Base-by-base conservation (phyloP, 192 early-diverging fungal species). In the Podila minutissima region DNA sequence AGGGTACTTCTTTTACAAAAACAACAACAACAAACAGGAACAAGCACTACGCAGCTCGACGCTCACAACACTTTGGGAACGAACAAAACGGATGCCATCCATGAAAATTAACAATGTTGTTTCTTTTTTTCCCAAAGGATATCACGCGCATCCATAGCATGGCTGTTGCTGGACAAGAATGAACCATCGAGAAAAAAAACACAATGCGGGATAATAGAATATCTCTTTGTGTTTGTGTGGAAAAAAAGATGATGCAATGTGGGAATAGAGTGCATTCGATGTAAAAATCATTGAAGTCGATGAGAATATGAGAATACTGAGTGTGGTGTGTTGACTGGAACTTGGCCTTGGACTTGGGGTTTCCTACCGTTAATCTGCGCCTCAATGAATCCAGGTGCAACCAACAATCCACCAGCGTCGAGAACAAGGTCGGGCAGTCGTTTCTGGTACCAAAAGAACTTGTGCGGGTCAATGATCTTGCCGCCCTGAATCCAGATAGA, bases 301-400 rank as follows among this genome's bases (percentile, higher is more conserved):
- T 3, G 29, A 32, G 17, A 62, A 32, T 33, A 33, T 3, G 29
- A 32, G 17, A 62, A 32, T 33, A 10, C 17, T 12, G 33, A 62
- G 13, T 19, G 15, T 32, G 61, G 15, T 17, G 61, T 20, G 61
- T 32, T 35, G 29, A 29, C 3, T 29, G 19, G 35, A 19, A 37
- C 35, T 37, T 19, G 6, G 28, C 29, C 24, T 17, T 31, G 35
- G 33, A 41, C 29, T 29, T 29, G 33, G 17, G 33, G 28, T 4
- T 12, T 35, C 41, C 61, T 72, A 79, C 75, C 94, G 71, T 95
- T 95, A 71, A 95, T 90, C 75, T 95, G 93, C 26, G 91, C 77
- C 73, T 95, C 93, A 35, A 95, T 89, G 62, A 89, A 95, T 4
- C 94, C 94, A n/a, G 94, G 92, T 2, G 86, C 87, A 31, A 95